These are phyloP conservation scores for Podospora didyma DNA, from an alignment of 495 filamentous ascomycete genomes.

Conservation along the genomic window DNA sequence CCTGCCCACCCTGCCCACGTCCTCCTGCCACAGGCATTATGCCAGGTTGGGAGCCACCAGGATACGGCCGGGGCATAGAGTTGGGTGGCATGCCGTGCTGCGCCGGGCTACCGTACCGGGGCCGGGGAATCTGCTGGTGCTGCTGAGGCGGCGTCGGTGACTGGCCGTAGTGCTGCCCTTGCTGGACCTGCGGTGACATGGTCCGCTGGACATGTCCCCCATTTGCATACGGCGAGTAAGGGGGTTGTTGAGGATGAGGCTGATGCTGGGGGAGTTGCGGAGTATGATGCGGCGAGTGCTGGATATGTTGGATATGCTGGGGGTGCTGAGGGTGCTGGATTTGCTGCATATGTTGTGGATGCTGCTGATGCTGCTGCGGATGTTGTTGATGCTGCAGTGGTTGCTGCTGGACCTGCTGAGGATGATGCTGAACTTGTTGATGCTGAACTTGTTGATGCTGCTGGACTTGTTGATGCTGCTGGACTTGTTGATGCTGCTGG, in stretches of 20 bases:
- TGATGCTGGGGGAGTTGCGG: conserved; percentile 27
- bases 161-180: conserved; percentile 24
- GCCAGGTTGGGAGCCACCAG: conserved; percentile 8
- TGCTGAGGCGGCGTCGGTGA: conserved; percentile 29
- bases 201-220: conserved; percentile 29
- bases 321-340: conserved; percentile 16
- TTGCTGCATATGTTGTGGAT: conserved; percentile 22
- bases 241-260: conserved; percentile 21
- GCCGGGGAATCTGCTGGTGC: conserved; percentile 24
- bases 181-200: conserved; percentile 32
- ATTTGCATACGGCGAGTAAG: conserved; percentile 27
- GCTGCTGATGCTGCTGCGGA: conserved; percentile 26
- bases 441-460: conserved; percentile 19
- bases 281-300: conserved; percentile 19
- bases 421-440: conserved; percentile 25
- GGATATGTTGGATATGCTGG: conserved; percentile 22
- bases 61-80: conserved; percentile 23
- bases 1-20: too few species aligned
- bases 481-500: conserved; percentile 26
- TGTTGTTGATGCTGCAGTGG: conserved; percentile 26
- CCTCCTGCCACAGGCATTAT: conserved; percentile 15
- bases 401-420: conserved; percentile 25
- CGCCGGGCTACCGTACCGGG: conserved; percentile 16
- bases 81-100: conserved; percentile 26
- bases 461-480: conserved; percentile 21